A percentile compares a stretch with the other conserved stretches of the same genome.
Evolutionary conservation across 495 filamentous ascomycete species (phyloP).

Genomic region (Beverwykella pulmonaria): DNA sequence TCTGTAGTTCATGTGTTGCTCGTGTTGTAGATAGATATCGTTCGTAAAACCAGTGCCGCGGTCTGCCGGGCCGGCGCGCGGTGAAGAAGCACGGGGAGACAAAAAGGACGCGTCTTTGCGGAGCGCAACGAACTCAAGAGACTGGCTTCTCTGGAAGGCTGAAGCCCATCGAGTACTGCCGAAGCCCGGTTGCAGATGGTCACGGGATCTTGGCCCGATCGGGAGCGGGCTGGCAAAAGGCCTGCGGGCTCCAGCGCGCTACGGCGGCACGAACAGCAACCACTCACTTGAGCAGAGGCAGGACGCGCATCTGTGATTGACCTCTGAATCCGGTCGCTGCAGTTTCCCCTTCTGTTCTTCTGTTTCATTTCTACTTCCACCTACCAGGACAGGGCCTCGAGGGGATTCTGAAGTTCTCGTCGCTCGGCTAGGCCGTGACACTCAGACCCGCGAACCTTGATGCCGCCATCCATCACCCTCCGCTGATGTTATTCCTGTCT

Average conservation of each 20-base stretch:
- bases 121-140: conserved; percentile 9
- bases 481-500: conserved; percentile 40
- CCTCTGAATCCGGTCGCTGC: conserved; percentile 7
- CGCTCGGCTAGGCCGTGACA: conserved; percentile 35
- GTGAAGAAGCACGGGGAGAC: not conserved
- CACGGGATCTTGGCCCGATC: conserved; percentile 25
- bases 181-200: conserved; percentile 7
- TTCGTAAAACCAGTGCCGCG: conserved; percentile 12
- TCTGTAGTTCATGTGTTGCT: not conserved
- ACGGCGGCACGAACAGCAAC: conserved; percentile 15
- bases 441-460: conserved; percentile 37
- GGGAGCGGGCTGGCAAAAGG: conserved; percentile 17
- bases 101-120: not conserved
- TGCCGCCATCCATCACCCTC: conserved; percentile 33
- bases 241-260: conserved; percentile 2
- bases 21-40: conserved; percentile 29
- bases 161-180: conserved; percentile 2
- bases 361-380: conserved; percentile 11
- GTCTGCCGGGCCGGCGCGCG: not conserved
- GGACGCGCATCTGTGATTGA: conserved; percentile 8
- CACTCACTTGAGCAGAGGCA: conserved; percentile 12
- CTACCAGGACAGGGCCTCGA: conserved; percentile 11
- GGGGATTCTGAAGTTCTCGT: conserved; percentile 9
- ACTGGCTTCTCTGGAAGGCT: conserved; percentile 11
- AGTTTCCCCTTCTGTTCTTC: conserved; percentile 14